Conservation (phyloP, 306 rosid genomes). For the barrel medic (Medicago truncatula) region MtrunA17r5.0-ANR NC_053046.1:34237001-34237500, state of each 20-base stretch:
- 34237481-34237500: conserved; percentile 60
- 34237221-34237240: not conserved
- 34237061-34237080: not conserved
- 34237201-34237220: not conserved
- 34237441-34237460: conserved; percentile 65
- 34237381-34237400: conserved; percentile 54
- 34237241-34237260: not conserved
- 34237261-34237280: conserved; percentile 15
- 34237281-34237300: not conserved
- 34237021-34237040: not conserved
- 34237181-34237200: not conserved
- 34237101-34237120: not conserved
- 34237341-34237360: conserved; percentile 66
- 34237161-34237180: not conserved
- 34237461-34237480: conserved; percentile 68
- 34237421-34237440: conserved; percentile 69
- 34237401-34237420: conserved; percentile 66
- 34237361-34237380: conserved; percentile 59
- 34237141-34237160: not conserved
- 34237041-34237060: not conserved
- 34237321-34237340: conserved; percentile 53
- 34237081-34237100: not conserved
- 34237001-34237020: not conserved
- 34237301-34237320: conserved; percentile 35
- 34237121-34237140: not conserved